Conservation (phyloP, 192 early-diverging fungal genomes). For the Backusella psychrophila region DNA sequence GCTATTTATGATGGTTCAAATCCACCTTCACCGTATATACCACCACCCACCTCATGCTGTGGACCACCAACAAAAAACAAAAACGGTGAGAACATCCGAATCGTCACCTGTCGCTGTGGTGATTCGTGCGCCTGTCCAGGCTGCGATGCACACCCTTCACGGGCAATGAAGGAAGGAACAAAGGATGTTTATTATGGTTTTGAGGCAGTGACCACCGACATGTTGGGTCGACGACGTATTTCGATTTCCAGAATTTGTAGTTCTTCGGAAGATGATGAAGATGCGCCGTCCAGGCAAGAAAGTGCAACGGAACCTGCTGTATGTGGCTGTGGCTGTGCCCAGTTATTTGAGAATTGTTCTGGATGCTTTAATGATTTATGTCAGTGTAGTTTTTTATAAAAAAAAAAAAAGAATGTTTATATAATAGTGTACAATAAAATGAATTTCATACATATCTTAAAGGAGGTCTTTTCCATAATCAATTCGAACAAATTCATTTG, state of each 20-base stretch:
- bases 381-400: constrained; percentile 21
- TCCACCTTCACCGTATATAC: neutral
- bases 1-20: neutral
- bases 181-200: constrained; percentile 21
- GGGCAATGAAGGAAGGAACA: constrained; percentile 20
- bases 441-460: neutral
- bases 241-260: constrained; percentile 9
- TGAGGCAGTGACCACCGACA: neutral
- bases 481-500: neutral
- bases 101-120: constrained; percentile 42
- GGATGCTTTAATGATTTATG: constrained; percentile 54
- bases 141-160: constrained; percentile 37
- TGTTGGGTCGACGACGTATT: neutral
- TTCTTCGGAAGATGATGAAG: neutral
- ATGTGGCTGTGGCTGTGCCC: constrained; percentile 61
- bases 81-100: constrained; percentile 15
- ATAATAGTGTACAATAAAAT: neutral
- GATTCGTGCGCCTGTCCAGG: constrained; percentile 36
- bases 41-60: constrained; percentile 18
- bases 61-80: constrained; percentile 7
- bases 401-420: neutral
- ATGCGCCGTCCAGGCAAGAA: neutral
- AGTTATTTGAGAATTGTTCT: constrained; percentile 48
- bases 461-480: neutral
- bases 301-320: neutral